These are phyloP conservation scores for Blastocystis hominis DNA, from an alignment of 352 stramenopile genomes.

Conservation along the genomic window DNA sequence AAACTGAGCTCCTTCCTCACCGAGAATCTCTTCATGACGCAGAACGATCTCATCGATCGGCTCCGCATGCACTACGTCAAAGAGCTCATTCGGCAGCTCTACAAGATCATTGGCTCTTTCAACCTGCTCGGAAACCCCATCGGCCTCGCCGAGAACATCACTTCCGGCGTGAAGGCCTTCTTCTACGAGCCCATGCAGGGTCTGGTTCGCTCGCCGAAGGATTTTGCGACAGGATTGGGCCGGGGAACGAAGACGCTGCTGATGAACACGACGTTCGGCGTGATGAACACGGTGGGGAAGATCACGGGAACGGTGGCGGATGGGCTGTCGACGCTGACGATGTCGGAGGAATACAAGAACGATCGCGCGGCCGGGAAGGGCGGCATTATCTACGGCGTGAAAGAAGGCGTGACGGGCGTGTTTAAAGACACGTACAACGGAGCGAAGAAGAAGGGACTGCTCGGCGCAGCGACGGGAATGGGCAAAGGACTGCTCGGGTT, in stretches of 20 bases:
- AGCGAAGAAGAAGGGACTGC: constrained; percentile 75
- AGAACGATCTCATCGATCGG: neutral
- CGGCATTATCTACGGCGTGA: constrained; percentile 77
- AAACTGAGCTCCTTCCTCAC: neutral
- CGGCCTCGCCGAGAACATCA: constrained; percentile 74
- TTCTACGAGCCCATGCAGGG: constrained; percentile 80
- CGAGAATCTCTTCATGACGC: constrained; percentile 9
- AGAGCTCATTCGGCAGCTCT: constrained; percentile 21
- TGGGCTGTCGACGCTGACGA: constrained; percentile 75
- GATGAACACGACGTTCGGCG: constrained; percentile 79
- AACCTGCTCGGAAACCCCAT: constrained; percentile 79
- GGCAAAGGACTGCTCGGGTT: constrained; percentile 76
- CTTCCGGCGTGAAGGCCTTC: constrained; percentile 75
- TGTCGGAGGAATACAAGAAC: constrained; percentile 77
- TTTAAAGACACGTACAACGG: constrained; percentile 77
- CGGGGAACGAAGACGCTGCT: constrained; percentile 77
- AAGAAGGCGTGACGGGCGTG: constrained; percentile 78
- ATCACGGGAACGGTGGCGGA: constrained; percentile 80
- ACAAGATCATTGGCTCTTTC: constrained; percentile 63
- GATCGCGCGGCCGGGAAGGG: constrained; percentile 75
- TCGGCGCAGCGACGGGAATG: constrained; percentile 64
- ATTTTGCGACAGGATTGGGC: constrained; percentile 77
- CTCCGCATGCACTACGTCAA: constrained; percentile 22
- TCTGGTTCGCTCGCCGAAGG: constrained; percentile 73
- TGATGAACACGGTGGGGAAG: constrained; percentile 82